These are phyloP conservation scores for Fusarium sp. DNA, from an alignment of 2,329 filamentous ascomycete genomes.

Conservation along the genomic window DNA sequence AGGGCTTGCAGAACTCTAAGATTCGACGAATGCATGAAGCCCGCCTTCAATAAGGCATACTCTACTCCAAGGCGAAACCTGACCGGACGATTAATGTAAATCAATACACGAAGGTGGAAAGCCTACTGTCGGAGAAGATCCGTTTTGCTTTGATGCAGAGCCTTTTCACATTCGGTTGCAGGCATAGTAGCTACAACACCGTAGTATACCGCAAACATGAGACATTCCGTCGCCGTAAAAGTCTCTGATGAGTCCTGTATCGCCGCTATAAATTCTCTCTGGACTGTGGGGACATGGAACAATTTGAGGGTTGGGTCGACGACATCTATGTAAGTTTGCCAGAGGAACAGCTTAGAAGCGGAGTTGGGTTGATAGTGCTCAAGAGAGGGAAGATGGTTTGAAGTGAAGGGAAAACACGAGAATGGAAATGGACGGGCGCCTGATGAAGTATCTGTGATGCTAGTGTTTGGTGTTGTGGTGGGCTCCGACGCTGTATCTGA, in stretches of 20 bases:
- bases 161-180: neutral
- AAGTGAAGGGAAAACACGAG: neutral
- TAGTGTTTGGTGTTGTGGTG: neutral
- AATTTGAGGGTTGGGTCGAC: neutral
- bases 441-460: neutral
- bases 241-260: neutral
- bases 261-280: neutral
- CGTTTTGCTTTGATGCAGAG: neutral
- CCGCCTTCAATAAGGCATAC: neutral
- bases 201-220: conserved; percentile 3
- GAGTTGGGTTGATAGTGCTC: neutral
- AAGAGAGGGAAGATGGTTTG: neutral
- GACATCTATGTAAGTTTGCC: conserved; percentile 1
- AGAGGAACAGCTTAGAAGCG: neutral
- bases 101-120: neutral
- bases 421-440: neutral
- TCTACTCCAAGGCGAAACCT: neutral
- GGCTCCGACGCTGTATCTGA: neutral
- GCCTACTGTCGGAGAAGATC: neutral
- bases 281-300: neutral
- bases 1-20: neutral
- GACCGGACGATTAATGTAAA: neutral
- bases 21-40: neutral
- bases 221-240: neutral
- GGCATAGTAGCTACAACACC: neutral